Base-by-base conservation (phyloP, 495 filamentous ascomycete genomes). In the Penicillium flavigenum region DNA sequence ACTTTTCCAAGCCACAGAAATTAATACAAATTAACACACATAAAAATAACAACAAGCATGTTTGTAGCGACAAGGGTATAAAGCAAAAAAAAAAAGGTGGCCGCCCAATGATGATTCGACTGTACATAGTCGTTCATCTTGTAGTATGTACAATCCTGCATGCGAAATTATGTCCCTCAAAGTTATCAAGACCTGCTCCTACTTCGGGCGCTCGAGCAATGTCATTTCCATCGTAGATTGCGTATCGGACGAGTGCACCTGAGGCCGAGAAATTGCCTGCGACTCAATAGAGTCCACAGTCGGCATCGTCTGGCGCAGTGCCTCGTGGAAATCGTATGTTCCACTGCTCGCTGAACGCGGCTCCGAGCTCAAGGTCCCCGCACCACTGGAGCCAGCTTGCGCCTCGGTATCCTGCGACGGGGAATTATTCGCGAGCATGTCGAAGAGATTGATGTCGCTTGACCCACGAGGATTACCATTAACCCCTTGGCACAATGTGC, bases 321-420 rank as follows among this genome's bases (percentile, higher is more conserved):
- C 63, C 20, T 64, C 44, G 31, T 66, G 66, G 5, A 66, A 69
- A 5, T 64, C 57, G n/a, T 47, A 46, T 0, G 63, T 60, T n/a
- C 56, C 58, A 11, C 47, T 56, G 2, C 46, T 47, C 6, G 50
- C 19, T 2, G 54, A 64, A 20, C 10, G 17, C 27, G 47, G 6
- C 8, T 22, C 6, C 31, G 29, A 6, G 17, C 36, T 32, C 11
- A 16, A 16, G 0, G 53, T 19, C 44, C 17, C 47, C 47, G 1
- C 24, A 24, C 6, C 42, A 16, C 50, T 20, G 5, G 45, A 24
- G 5, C 22, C 31, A 2, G n/a, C n/a, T 9, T 34, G 47, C 9
- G 22, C 42, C 27, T 63, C 46, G 1, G 47, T 47, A 29, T 51
- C 43, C 8, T 16, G 29, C 2, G 32, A 11, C 14, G 24, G 8